A percentile compares a stretch with the other conserved stretches of the same genome.
Evolutionary conservation across 2,329 filamentous ascomycete genomes (phyloP).

Genomic region (Paecilomyces fulvus): DNA sequence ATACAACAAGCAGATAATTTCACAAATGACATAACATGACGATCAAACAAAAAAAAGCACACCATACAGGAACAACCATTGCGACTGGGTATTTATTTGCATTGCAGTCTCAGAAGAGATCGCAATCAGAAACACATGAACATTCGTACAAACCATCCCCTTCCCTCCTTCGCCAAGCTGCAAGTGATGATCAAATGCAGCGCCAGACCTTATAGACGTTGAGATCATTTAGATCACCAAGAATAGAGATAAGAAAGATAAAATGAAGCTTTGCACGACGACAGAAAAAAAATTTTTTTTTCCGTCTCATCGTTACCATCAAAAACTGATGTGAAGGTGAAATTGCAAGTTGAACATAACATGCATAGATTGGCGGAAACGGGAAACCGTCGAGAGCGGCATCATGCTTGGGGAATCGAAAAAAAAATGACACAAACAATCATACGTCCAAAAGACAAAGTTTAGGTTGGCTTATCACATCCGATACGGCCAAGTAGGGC

Average conservation of each 20-base stretch:
- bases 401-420: slow-evolving; percentile 4
- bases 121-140: not conserved
- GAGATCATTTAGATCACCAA: not conserved
- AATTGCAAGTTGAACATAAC: not conserved
- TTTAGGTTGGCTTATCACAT: slow-evolving; percentile 58
- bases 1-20: not conserved
- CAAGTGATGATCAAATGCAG: not conserved
- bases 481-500: slow-evolving; percentile 74
- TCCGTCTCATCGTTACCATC: not conserved
- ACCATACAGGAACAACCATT: not conserved
- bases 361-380: not conserved
- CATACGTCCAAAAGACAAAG: not conserved
- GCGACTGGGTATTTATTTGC: not conserved
- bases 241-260: not conserved
- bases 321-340: not conserved
- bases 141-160: not conserved
- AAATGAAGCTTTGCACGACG: not conserved
- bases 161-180: not conserved
- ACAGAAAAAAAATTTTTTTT: not conserved
- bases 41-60: not conserved
- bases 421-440: not conserved
- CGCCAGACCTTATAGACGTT: not conserved
- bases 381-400: not conserved
- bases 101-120: not conserved
- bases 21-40: not conserved